phyloP scores from a whole-genome alignment of 2,329 filamentous ascomycete species.

The Blastomyces gilchristii region DNA sequence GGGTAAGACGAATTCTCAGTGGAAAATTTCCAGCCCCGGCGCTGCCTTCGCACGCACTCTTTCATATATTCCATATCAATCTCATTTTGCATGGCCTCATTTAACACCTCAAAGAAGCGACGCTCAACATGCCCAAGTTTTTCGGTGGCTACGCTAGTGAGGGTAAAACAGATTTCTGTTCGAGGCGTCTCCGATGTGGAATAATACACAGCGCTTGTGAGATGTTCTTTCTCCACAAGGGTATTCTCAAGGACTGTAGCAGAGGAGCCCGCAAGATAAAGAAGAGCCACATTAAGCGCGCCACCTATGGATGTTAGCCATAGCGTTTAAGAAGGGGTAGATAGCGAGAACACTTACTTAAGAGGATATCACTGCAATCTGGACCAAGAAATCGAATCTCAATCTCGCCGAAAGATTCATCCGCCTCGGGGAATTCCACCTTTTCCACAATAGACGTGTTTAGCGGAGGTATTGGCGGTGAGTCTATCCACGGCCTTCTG shows the following conservation, averaged over 20 bases:
- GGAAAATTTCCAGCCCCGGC: constrained; percentile 69
- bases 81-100: constrained; percentile 64
- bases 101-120: constrained; percentile 71
- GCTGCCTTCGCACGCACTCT: constrained; percentile 75
- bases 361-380: constrained; percentile 58
- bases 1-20: constrained; percentile 73
- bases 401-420: constrained; percentile 86
- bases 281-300: constrained; percentile 68
- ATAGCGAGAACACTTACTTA: constrained; percentile 33
- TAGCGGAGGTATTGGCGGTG: constrained; percentile 62
- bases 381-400: constrained; percentile 81
- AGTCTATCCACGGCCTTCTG: constrained; percentile 83
- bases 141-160: constrained; percentile 77
- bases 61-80: constrained; percentile 84
- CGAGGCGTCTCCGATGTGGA: constrained; percentile 70
- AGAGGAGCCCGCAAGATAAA: constrained; percentile 86
- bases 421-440: constrained; percentile 90
- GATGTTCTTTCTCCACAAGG: constrained; percentile 84
- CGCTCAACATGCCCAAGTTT: constrained; percentile 77
- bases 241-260: constrained; percentile 85
- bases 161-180: constrained; percentile 72
- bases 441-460: constrained; percentile 62
- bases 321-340: neutral
- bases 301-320: constrained; percentile 37
- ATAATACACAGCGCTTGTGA: constrained; percentile 76